Evolutionary conservation across 768 basidiomycete species (phyloP), one percentile per base, ranked within the genome.

Genomic region (Pisolithus marmoratus): DNA sequence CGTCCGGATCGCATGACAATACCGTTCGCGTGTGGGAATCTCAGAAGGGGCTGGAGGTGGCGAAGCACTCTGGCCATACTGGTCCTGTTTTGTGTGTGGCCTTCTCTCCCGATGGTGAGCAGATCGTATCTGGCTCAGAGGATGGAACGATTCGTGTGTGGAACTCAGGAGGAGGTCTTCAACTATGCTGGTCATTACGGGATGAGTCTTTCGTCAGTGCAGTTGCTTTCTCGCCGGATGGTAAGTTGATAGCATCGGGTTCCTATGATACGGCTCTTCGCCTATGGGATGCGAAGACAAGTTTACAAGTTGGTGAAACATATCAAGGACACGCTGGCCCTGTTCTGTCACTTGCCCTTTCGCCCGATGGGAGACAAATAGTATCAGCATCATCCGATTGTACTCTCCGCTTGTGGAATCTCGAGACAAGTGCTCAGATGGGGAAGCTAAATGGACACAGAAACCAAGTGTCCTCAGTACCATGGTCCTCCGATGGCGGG

Each of bases 401-500:
- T 15, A 34, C 34, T 34, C 34, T 34, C 34, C 34, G 23, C 9
- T 5, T 20, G 20, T 43, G 42, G 42, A 15, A 43, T 24, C 20
- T 26, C 7, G 23, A 43, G 23, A 43, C 42, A 22, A 4, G 42
- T 15, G 6, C 23, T 24, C 19, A 43, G 15, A 14, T 43, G 26
- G 29, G 46, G 2, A 27, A 5, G 8, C 20, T 40, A 9, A 22
- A 23, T 37, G n/a, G 22, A 19, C 52, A 53, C 34, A 42, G 36
- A 24, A 29, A 29, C 23, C 36, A 36, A 29, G 49, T 42, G 12
- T 6, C 26, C 15, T 53, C 52, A 14, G 52, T 52, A 8, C 27
- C 49, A 17, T 53, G 23, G 22, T 53, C 52, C 8, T 50, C 52
- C 2, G 50, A 53, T 26, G 50, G 49, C 14, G 27, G n/a, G 31